Conservation (phyloP, 768 basidiomycete species). For the Lactarius hengduanensis region DNA sequence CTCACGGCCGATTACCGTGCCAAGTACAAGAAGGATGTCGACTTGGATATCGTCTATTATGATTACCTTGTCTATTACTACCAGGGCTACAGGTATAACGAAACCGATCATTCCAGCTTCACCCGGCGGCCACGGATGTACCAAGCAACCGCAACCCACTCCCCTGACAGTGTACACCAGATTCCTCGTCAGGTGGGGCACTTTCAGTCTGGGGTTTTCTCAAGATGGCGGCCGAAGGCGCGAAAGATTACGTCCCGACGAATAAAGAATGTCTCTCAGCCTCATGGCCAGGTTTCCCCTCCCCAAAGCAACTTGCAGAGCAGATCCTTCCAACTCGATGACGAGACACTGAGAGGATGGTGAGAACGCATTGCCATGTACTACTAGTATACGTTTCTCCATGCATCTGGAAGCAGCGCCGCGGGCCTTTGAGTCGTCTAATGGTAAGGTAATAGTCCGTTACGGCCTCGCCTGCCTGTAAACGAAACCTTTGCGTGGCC, state of each 20-base stretch:
- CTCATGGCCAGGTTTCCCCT: conserved; percentile 98
- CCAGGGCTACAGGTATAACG: conserved; percentile 93
- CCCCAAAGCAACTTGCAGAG: conserved; percentile 92
- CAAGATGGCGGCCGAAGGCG: conserved; percentile 89
- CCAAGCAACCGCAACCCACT: conserved; percentile 92
- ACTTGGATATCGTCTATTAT: conserved; percentile 97
- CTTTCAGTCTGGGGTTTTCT: conserved; percentile 99
- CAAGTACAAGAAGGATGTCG: conserved; percentile 98
- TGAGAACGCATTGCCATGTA: too few species aligned
- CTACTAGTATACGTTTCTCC: too few species aligned
- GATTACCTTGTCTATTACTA: too few species aligned
- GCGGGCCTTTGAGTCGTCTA: too few species aligned
- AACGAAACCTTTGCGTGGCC: too few species aligned
- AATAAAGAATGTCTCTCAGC: conserved; percentile 97
- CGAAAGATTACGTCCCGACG: conserved; percentile 94
- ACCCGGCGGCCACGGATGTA: conserved; percentile 96
- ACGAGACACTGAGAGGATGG: too few species aligned
- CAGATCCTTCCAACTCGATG: conserved; percentile 78
- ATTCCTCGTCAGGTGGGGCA: conserved; percentile 83
- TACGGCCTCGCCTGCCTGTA: too few species aligned
- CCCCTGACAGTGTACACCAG: conserved; percentile 90
- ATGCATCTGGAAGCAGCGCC: too few species aligned
- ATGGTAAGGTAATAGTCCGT: too few species aligned
- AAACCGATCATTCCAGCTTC: conserved; percentile 98
- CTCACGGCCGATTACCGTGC: conserved; percentile 98